phyloP scores from a whole-genome alignment of 305 asterid species.

The Rubia peregrina region DNA sequence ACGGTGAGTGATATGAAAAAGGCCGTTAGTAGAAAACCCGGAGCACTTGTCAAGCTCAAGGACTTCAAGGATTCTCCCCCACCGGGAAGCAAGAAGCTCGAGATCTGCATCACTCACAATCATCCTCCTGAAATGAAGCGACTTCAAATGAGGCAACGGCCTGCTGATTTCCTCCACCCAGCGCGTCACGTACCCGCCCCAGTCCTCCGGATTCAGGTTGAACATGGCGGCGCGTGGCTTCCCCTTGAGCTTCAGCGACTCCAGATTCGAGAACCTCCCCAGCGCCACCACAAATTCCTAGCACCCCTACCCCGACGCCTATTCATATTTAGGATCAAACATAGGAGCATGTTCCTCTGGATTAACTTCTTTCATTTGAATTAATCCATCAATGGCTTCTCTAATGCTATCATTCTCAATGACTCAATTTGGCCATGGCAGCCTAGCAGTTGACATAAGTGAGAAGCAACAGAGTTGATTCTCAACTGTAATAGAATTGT shows the following conservation, averaged over 20 bases:
- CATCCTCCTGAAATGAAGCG: conserved; percentile 83
- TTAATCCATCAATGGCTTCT: too few species aligned
- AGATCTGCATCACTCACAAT: conserved; percentile 87
- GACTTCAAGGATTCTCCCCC: conserved; percentile 46
- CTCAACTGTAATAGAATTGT: too few species aligned
- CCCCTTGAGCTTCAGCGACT: conserved; percentile 85
- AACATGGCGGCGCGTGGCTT: conserved; percentile 99
- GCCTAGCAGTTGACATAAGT: too few species aligned
- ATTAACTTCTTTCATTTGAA: too few species aligned
- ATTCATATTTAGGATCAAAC: too few species aligned
- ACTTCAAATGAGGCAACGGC: conserved; percentile 42
- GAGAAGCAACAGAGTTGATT: too few species aligned
- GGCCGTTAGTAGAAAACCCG: conserved; percentile 66
- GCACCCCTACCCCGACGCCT: too few species aligned
- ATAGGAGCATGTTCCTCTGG: too few species aligned
- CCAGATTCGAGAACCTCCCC: conserved; percentile 57
- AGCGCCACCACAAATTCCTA: too few species aligned
- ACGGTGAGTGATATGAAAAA: conserved; percentile 42
- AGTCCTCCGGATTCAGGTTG: conserved; percentile 79
- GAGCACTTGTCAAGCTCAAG: conserved; percentile 82
- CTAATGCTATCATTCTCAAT: too few species aligned
- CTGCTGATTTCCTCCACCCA: conserved; percentile 59
- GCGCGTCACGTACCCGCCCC: conserved; percentile 87
- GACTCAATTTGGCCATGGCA: too few species aligned
- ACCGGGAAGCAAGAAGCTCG: conserved; percentile 38